Evolutionary conservation across 2,329 filamentous ascomycete genomes (phyloP).

Genomic region (Diplocarpon rosae): DNA sequence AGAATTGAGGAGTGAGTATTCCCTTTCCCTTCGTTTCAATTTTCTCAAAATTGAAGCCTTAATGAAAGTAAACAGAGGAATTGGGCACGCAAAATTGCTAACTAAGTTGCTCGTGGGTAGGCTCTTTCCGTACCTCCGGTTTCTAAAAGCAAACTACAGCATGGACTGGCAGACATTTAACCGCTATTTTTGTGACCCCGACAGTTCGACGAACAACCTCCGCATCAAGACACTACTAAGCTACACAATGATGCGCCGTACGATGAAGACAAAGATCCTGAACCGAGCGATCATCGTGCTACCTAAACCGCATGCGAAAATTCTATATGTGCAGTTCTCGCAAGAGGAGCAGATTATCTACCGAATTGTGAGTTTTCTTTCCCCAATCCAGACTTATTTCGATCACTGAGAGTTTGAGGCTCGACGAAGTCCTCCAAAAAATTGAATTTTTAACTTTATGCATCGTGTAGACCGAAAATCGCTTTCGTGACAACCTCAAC

Average conservation of each 20-base stretch:
- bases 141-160: conserved; percentile 22
- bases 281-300: conserved; percentile 41
- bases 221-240: conserved; percentile 19
- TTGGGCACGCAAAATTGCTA: no score
- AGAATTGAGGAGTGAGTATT: conserved; percentile 22
- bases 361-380: conserved; percentile 37
- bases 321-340: conserved; percentile 37
- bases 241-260: conserved; percentile 42
- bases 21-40: background rate
- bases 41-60: no score
- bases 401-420: background rate
- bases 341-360: conserved; percentile 41
- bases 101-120: conserved; percentile 5
- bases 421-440: no score
- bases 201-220: conserved; percentile 12
- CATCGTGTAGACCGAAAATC: conserved; percentile 28
- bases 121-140: conserved; percentile 26
- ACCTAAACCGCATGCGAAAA: conserved; percentile 35
- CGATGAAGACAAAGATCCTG: conserved; percentile 42
- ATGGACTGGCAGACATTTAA: conserved; percentile 23
- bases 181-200: conserved; percentile 23
- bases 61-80: no score
- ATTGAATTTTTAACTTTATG: background rate
- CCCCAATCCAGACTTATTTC: background rate
- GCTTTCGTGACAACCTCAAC: conserved; percentile 24